Evolutionary conservation across 441 rosid species (phyloP).

Genomic region (Manihot esculenta): DNA sequence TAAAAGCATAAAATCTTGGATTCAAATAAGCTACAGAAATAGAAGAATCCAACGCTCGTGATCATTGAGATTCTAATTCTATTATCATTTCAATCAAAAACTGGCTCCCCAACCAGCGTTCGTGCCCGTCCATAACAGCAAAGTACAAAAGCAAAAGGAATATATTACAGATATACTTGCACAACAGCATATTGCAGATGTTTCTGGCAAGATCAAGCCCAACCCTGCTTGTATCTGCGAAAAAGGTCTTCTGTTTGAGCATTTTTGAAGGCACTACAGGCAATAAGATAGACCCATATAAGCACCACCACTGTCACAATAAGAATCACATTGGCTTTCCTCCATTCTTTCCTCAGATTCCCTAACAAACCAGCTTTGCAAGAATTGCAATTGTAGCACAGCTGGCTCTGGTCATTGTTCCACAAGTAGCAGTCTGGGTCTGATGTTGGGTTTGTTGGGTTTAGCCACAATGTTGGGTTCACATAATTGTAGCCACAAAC

Average conservation of each 20-base stretch:
- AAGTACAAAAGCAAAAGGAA: conserved; percentile 11
- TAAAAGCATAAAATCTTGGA: too few species aligned
- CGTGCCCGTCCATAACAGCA: background rate
- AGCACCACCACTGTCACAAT: conserved; percentile 72
- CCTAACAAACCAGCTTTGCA: conserved; percentile 67
- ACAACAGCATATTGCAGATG: background rate
- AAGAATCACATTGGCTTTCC: conserved; percentile 62
- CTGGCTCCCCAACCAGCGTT: background rate
- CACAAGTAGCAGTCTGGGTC: conserved; percentile 53
- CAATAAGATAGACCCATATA: conserved; percentile 78
- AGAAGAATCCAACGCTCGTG: conserved; percentile 25
- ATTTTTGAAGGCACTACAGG: conserved; percentile 84
- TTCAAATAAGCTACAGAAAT: background rate
- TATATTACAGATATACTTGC: conserved; percentile 11
- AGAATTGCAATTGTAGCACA: conserved; percentile 62
- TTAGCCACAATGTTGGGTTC: conserved; percentile 57
- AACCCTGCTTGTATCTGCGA: conserved; percentile 62
- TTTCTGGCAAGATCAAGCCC: conserved; percentile 35
- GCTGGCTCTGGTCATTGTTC: conserved; percentile 56
- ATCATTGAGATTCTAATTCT: conserved; percentile 12
- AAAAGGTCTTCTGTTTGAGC: conserved; percentile 85
- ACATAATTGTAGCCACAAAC: conserved; percentile 47
- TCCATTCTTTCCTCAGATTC: conserved; percentile 59
- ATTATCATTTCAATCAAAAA: background rate
- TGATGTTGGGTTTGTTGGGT: conserved; percentile 23